These are phyloP conservation scores for Xylaria bambusicola DNA, from an alignment of 495 filamentous ascomycete genomes.

Conservation along the genomic window DNA sequence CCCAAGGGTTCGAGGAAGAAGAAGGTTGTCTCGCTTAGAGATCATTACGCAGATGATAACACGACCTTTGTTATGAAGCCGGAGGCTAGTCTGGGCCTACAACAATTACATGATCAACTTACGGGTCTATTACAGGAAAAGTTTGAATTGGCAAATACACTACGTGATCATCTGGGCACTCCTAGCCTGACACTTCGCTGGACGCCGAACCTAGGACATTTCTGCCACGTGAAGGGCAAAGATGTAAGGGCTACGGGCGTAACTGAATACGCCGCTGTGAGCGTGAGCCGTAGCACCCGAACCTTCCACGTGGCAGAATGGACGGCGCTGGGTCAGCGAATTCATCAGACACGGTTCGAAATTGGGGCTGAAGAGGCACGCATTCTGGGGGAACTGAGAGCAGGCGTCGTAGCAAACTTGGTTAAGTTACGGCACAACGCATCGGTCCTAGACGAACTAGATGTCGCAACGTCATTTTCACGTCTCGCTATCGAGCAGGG, in stretches of 20 bases:
- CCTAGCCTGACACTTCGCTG: slow-evolving; percentile 73
- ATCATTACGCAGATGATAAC: slow-evolving; percentile 54
- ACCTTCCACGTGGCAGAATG: slow-evolving; percentile 83
- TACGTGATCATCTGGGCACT: slow-evolving; percentile 56
- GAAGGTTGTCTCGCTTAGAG: slow-evolving; percentile 41
- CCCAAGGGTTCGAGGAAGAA: slow-evolving; percentile 48
- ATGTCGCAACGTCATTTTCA: slow-evolving; percentile 84
- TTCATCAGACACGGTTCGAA: slow-evolving; percentile 71
- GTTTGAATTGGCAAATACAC: slow-evolving; percentile 53
- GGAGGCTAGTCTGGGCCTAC: slow-evolving; percentile 65
- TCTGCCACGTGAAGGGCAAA: slow-evolving; percentile 88
- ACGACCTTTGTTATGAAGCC: slow-evolving; percentile 85
- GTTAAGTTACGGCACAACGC: slow-evolving; percentile 86
- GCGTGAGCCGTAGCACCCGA: slow-evolving; percentile 78
- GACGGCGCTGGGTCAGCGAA: slow-evolving; percentile 72
- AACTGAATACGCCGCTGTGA: slow-evolving; percentile 46
- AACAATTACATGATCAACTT: slow-evolving; percentile 66
- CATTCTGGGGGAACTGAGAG: slow-evolving; percentile 69
- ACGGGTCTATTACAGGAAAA: slow-evolving; percentile 61
- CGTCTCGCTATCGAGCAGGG: slow-evolving; percentile 70
- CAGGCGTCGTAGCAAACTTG: slow-evolving; percentile 74
- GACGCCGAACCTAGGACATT: slow-evolving; percentile 81
- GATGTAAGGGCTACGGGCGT: slow-evolving; percentile 48
- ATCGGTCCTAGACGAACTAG: slow-evolving; percentile 84
- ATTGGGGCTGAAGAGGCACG: slow-evolving; percentile 80